A percentile compares a stretch with the other conserved stretches of the same genome.
phyloP scores from a whole-genome alignment of 176 grass and related monocot species.

The Paspalum notatum region DNA sequence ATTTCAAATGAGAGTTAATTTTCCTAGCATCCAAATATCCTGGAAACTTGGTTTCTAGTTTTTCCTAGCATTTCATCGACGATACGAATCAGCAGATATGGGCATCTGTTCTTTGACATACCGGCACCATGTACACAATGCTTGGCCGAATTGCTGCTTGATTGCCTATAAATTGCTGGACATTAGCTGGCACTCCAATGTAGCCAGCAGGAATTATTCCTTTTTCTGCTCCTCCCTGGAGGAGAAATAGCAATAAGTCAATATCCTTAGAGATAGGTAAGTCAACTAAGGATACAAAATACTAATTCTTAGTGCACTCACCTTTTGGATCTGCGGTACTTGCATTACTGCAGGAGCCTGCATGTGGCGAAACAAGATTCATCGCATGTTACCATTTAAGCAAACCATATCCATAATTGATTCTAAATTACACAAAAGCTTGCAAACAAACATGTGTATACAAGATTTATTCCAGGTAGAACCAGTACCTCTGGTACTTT shows the following conservation, averaged over 20 bases:
- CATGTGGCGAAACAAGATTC: constrained; percentile 43
- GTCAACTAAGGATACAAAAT: constrained; percentile 33
- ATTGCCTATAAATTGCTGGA: constrained; percentile 64
- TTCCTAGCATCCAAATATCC: constrained; percentile 29
- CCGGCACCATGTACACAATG: constrained; percentile 98
- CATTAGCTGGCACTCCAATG: constrained; percentile 67
- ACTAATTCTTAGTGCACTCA: constrained; percentile 42
- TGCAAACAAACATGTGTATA: constrained; percentile 16
- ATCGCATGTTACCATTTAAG: constrained; percentile 26
- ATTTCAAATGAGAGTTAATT: no score
- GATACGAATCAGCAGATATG: constrained; percentile 11
- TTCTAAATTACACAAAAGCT: constrained; percentile 12
- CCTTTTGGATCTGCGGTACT: constrained; percentile 58
- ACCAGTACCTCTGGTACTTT: constrained; percentile 58
- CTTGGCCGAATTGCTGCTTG: constrained; percentile 72
- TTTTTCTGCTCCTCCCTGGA: constrained; percentile 61
- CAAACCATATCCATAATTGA: constrained; percentile 15
- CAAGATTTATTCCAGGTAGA: constrained; percentile 31
- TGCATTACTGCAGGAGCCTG: constrained; percentile 54
- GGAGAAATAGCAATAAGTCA: constrained; percentile 37
- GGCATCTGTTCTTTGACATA: constrained; percentile 46
- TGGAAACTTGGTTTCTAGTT: constrained; percentile 27
- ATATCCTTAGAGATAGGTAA: constrained; percentile 31
- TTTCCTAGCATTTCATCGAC: constrained; percentile 10
- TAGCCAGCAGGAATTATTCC: constrained; percentile 50